Evolutionary conservation across 371 early-diverging fungal species (phyloP).

Genomic region (Actinomortierella wolfii): DNA sequence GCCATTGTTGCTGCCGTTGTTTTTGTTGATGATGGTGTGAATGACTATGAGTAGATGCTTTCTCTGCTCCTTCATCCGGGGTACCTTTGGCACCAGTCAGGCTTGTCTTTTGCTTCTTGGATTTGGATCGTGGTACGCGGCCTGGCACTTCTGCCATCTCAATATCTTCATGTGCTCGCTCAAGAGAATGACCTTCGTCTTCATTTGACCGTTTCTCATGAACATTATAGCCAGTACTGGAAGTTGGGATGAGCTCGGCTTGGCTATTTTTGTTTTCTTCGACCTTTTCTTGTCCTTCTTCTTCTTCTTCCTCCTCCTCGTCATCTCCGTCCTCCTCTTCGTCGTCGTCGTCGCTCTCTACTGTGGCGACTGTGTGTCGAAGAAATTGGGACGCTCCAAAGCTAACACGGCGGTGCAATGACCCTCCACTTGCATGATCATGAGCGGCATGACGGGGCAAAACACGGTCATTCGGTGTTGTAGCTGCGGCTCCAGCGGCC

Average conservation of each 20-base stretch:
- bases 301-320: background rate
- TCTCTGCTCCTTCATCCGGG: background rate
- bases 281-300: background rate
- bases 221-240: too few species aligned
- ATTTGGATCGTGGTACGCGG: slow-evolving; percentile 5
- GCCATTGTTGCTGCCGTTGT: background rate
- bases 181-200: too few species aligned
- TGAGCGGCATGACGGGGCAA: too few species aligned
- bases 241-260: too few species aligned
- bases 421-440: background rate
- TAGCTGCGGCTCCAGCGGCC: background rate
- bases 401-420: slow-evolving; percentile 15
- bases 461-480: background rate
- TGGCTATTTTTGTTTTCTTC: background rate
- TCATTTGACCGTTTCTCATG: too few species aligned
- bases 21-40: background rate
- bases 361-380: background rate
- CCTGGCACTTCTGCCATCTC: slow-evolving; percentile 7
- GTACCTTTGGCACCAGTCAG: background rate
- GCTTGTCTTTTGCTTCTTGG: slow-evolving; percentile 23
- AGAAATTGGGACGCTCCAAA: slow-evolving; percentile 4
- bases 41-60: background rate
- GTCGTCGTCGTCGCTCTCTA: slow-evolving; percentile 5
- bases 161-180: slow-evolving; percentile 18
- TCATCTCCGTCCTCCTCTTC: slow-evolving; percentile 4